phyloP scores from a whole-genome alignment of 208 protist genomes.

The Trypanosomatidae sp. region DNA sequence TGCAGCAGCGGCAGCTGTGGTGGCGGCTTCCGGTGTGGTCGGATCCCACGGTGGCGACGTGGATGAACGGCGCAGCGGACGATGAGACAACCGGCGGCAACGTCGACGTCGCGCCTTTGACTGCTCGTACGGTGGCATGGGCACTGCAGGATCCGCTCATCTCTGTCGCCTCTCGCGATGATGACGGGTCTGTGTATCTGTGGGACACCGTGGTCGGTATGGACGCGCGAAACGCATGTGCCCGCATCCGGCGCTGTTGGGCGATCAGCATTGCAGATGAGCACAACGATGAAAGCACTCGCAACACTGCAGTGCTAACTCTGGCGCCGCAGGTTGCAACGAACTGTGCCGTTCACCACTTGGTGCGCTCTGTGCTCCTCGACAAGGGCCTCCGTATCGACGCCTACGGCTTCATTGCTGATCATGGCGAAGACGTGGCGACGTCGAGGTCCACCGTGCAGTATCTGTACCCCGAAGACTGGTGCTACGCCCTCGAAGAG shows the following conservation, averaged over 20 bases:
- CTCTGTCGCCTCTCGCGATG: background rate
- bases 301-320: slow-evolving; percentile 23
- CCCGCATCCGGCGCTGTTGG: slow-evolving; percentile 1
- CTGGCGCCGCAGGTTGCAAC: slow-evolving; percentile 24
- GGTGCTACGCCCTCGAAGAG: slow-evolving; percentile 29
- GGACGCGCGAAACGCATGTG: background rate
- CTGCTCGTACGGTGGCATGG: slow-evolving; percentile 7
- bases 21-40: slow-evolving; percentile 39
- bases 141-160: slow-evolving; percentile 22
- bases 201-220: slow-evolving; percentile 23
- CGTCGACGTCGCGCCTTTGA: background rate
- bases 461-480: slow-evolving; percentile 28
- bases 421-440: slow-evolving; percentile 9
- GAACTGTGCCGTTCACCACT: slow-evolving; percentile 11
- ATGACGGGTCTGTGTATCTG: slow-evolving; percentile 7
- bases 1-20: slow-evolving; percentile 74
- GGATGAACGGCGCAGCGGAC: background rate
- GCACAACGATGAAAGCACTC: background rate
- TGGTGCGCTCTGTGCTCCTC: slow-evolving; percentile 20
- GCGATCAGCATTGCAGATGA: background rate
- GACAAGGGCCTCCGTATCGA: slow-evolving; percentile 24
- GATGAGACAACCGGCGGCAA: background rate
- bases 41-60: slow-evolving; percentile 18
- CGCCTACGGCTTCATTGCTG: slow-evolving; percentile 22
- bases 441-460: slow-evolving; percentile 5